phyloP scores from a whole-genome alignment of 768 basidiomycete genomes.

The Kwoniella sp. region DNA sequence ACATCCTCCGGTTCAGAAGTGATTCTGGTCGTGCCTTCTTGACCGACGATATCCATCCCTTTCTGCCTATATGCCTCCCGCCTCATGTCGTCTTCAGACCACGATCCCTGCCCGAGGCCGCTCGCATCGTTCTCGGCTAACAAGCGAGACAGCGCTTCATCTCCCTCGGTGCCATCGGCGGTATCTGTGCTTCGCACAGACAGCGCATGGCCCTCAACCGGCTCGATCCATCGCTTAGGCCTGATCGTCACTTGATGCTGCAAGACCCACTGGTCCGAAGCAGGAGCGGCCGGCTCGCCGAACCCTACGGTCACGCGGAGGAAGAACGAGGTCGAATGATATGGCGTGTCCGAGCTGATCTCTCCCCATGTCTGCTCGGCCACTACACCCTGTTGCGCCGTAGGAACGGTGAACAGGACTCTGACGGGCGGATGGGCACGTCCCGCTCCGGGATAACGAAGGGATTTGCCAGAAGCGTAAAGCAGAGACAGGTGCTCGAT shows the following conservation, averaged over 20 bases:
- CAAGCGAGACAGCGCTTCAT: neutral
- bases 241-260: slow-evolving; percentile 21
- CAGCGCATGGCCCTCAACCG: too few species aligned
- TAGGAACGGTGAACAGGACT: slow-evolving; percentile 69
- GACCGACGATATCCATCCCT: slow-evolving; percentile 44
- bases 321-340: slow-evolving; percentile 76
- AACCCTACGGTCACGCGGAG: slow-evolving; percentile 72
- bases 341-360: slow-evolving; percentile 73
- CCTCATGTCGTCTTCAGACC: slow-evolving; percentile 30
- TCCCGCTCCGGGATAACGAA: slow-evolving; percentile 70
- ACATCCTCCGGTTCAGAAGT: slow-evolving; percentile 7
- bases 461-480: slow-evolving; percentile 83
- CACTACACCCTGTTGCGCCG: slow-evolving; percentile 49
- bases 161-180: slow-evolving; percentile 7
- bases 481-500: slow-evolving; percentile 54
- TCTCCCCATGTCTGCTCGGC: slow-evolving; percentile 61
- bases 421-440: slow-evolving; percentile 61
- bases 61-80: slow-evolving; percentile 44
- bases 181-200: slow-evolving; percentile 21
- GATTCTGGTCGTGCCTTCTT: slow-evolving; percentile 32
- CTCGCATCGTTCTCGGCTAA: neutral
- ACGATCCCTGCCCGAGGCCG: neutral
- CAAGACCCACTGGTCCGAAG: slow-evolving; percentile 20
- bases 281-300: slow-evolving; percentile 20
- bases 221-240: slow-evolving; percentile 34